phyloP scores from a whole-genome alignment of 2,329 filamentous ascomycete genomes.

The Penicillium sp. region DNA sequence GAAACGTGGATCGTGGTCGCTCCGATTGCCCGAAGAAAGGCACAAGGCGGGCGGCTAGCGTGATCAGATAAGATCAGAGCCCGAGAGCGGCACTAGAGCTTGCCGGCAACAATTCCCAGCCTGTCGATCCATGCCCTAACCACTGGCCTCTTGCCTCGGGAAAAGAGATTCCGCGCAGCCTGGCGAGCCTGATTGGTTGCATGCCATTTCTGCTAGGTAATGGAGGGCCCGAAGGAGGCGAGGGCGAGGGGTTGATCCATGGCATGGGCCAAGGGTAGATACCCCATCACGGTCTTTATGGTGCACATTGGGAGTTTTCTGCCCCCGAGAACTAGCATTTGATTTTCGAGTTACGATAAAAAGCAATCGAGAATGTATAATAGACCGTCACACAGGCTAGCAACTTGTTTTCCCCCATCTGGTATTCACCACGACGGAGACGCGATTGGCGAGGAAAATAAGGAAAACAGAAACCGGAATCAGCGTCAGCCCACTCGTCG shows the following conservation, averaged over 20 bases:
- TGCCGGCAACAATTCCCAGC: background rate
- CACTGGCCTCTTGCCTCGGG: conserved; percentile 6
- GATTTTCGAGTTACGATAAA: background rate
- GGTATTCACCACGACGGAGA: background rate
- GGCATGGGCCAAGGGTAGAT: conserved; percentile 16
- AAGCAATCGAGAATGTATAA: background rate
- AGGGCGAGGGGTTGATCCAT: conserved; percentile 1
- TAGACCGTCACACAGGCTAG: background rate
- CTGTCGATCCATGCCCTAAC: conserved; percentile 21
- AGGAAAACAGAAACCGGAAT: background rate
- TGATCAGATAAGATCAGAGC: conserved; percentile 28
- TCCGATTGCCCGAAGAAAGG: conserved; percentile 9
- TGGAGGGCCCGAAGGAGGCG: conserved; percentile 11
- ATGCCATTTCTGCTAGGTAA: conserved; percentile 22
- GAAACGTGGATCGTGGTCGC: conserved; percentile 11
- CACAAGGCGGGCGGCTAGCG: conserved; percentile 11
- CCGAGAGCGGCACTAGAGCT: conserved; percentile 13
- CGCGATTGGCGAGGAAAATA: conserved; percentile 4
- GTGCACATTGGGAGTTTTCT: background rate
- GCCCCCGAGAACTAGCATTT: background rate
- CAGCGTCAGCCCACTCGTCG: conserved; percentile 21
- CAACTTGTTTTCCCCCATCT: background rate
- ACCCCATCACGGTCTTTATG: conserved; percentile 1
- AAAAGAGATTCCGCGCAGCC: conserved; percentile 8
- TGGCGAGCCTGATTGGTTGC: conserved; percentile 12